Percentiles rank a stretch among this genome's conserved stretches.
Conservation (phyloP, 176 grass and related monocot genomes). For the Musa schizocarpa region DNA sequence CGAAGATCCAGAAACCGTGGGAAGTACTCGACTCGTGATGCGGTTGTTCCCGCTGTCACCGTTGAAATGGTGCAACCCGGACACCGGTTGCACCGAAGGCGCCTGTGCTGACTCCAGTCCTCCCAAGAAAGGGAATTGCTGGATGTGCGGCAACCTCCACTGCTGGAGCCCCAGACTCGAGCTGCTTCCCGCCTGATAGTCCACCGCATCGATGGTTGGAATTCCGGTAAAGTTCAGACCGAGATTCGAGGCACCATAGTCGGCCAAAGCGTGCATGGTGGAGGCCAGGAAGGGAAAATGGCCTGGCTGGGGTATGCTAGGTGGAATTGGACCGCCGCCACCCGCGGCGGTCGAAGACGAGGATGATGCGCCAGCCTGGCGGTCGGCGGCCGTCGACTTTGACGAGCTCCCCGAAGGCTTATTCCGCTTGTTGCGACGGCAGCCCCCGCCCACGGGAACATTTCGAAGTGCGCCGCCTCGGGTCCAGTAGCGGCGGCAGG, state of each 20-base stretch:
- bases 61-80: constrained; percentile 53
- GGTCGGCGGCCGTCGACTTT: constrained; percentile 28
- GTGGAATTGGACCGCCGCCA: not conserved
- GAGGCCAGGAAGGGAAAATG: constrained; percentile 61
- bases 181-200: constrained; percentile 42
- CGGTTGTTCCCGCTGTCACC: constrained; percentile 26
- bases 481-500: constrained; percentile 94
- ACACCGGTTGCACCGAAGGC: constrained; percentile 16
- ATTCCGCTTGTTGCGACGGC: constrained; percentile 83
- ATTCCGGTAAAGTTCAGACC: constrained; percentile 58
- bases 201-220: constrained; percentile 41
- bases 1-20: constrained; percentile 41
- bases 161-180: constrained; percentile 50
- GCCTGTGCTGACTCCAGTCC: constrained; percentile 30
- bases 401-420: constrained; percentile 57
- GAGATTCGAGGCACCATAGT: constrained; percentile 34
- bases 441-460: constrained; percentile 83
- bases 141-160: constrained; percentile 62
- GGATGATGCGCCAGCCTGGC: constrained; percentile 28
- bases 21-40: constrained; percentile 28
- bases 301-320: constrained; percentile 22
- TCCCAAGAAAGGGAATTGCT: constrained; percentile 61
- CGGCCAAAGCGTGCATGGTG: constrained; percentile 39
- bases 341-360: constrained; percentile 42
- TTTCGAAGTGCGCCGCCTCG: constrained; percentile 68